phyloP scores from a whole-genome alignment of 768 basidiomycete genomes.

The Amanita thiersii region DNA sequence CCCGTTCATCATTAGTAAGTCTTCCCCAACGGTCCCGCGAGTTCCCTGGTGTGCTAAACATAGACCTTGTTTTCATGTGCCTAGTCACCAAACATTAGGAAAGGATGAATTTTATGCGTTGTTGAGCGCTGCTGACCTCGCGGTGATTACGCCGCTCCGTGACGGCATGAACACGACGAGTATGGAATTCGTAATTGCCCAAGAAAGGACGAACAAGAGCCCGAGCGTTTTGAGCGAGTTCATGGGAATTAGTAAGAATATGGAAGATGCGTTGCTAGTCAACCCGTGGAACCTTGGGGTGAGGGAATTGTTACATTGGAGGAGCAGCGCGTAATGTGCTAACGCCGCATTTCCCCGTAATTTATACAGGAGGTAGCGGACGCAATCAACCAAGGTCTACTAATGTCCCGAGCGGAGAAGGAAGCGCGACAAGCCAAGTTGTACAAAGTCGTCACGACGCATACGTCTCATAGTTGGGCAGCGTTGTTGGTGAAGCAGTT shows the following conservation, averaged over 20 bases:
- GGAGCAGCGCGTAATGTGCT: conserved; percentile 3
- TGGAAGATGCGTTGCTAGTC: conserved; percentile 82
- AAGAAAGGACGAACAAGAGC: conserved; percentile 73
- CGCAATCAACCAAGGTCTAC: conserved; percentile 82
- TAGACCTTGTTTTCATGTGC: not conserved
- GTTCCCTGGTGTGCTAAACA: not conserved
- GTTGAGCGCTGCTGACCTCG: conserved; percentile 87
- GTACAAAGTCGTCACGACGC: conserved; percentile 80
- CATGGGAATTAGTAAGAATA: conserved; percentile 93
- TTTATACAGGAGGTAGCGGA: conserved; percentile 66
- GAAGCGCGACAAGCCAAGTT: conserved; percentile 62
- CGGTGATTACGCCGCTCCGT: conserved; percentile 88
- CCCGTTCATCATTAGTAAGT: conserved; percentile 97
- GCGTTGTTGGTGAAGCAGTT: conserved; percentile 84
- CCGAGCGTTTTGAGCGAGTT: conserved; percentile 94
- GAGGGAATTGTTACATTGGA: conserved; percentile 18
- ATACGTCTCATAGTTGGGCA: conserved; percentile 95
- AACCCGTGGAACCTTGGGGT: conserved; percentile 96
- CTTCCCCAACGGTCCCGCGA: not conserved
- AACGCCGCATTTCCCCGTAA: conserved; percentile 1
- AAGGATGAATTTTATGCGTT: conserved; percentile 98
- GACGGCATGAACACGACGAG: conserved; percentile 99
- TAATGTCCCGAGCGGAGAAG: conserved; percentile 77
- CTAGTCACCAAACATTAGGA: conserved; percentile 92
- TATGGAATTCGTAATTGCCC: conserved; percentile 97